Evolutionary conservation across 75 land plant genomes (phyloP).

Genomic region (Adiantum capillusveneris): DNA sequence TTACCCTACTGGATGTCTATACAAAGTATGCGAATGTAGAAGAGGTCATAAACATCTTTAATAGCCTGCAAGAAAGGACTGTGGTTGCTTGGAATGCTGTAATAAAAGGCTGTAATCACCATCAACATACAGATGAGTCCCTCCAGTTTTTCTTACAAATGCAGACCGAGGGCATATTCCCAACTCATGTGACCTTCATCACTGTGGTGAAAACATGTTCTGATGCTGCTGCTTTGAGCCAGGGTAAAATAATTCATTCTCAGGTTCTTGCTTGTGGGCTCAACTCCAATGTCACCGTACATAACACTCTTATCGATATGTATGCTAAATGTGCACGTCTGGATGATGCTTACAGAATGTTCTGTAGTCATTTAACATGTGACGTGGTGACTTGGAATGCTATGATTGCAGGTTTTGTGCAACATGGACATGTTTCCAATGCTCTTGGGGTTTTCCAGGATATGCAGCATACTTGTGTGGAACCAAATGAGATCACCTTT

Average conservation of each 20-base stretch:
- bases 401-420: conserved; percentile 44
- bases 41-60: conserved; percentile 34
- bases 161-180: conserved; percentile 21
- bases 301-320: conserved; percentile 48
- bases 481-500: conserved; percentile 35
- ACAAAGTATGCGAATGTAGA: conserved; percentile 31
- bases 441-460: conserved; percentile 37
- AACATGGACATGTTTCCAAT: conserved; percentile 38
- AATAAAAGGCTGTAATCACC: conserved; percentile 51
- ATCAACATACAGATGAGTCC: conserved; percentile 31
- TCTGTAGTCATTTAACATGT: conserved; percentile 23
- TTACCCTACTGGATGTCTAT: conserved; percentile 47
- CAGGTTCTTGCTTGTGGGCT: conserved; percentile 39
- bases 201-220: conserved; percentile 50
- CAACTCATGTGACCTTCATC: conserved; percentile 49
- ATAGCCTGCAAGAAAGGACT: conserved; percentile 27
- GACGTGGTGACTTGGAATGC: conserved; percentile 62
- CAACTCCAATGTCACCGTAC: conserved; percentile 37
- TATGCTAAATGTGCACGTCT: conserved; percentile 54
- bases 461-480: conserved; percentile 32
- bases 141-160: conserved; percentile 39
- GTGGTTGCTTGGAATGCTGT: conserved; percentile 61
- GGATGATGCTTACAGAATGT: conserved; percentile 21
- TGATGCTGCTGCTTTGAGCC: conserved; percentile 27
- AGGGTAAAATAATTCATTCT: conserved; percentile 44